A percentile compares a stretch with the other conserved stretches of the same genome.
phyloP scores from a whole-genome alignment of 2,329 filamentous ascomycete species.

The Nigrograna mackinnonii region DNA sequence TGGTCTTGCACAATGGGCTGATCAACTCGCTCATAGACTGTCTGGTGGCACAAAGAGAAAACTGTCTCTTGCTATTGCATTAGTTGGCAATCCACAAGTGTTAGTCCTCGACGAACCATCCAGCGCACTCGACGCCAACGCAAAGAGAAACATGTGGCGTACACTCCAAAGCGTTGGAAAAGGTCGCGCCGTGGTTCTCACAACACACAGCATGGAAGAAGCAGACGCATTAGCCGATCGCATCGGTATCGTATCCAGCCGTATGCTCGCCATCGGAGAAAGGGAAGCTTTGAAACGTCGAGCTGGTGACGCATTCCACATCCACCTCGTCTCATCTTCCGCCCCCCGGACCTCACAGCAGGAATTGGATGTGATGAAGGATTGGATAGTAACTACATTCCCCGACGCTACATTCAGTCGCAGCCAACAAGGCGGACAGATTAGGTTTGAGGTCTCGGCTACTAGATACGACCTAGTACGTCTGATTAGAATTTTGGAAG shows the following conservation, averaged over 20 bases:
- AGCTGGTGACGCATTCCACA: slow-evolving; percentile 70
- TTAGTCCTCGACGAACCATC: slow-evolving; percentile 90
- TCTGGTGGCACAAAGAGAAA: slow-evolving; percentile 89
- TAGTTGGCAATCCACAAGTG: slow-evolving; percentile 80
- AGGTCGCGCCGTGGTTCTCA: slow-evolving; percentile 77
- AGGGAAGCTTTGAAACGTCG: slow-evolving; percentile 56
- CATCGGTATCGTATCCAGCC: slow-evolving; percentile 78
- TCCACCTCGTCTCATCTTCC: slow-evolving; percentile 74
- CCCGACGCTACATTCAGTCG: slow-evolving; percentile 60
- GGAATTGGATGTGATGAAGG: slow-evolving; percentile 66
- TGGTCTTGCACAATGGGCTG: slow-evolving; percentile 71
- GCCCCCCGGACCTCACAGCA: slow-evolving; percentile 71
- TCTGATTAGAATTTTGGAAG: slow-evolving; percentile 72
- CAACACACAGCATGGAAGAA: slow-evolving; percentile 90
- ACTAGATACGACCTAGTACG: slow-evolving; percentile 59
- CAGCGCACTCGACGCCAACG: slow-evolving; percentile 82
- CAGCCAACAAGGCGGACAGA: slow-evolving; percentile 72
- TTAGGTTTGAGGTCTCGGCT: slow-evolving; percentile 73
- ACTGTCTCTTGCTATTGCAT: slow-evolving; percentile 87
- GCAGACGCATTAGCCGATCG: slow-evolving; percentile 85
- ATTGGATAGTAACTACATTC: slow-evolving; percentile 66
- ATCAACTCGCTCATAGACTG: slow-evolving; percentile 70
- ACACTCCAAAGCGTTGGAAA: slow-evolving; percentile 82
- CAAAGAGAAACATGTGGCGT: slow-evolving; percentile 86
- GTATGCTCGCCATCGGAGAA: slow-evolving; percentile 84